phyloP scores from a whole-genome alignment of 805 yeast genomes.

The Komagataella populi region DNA sequence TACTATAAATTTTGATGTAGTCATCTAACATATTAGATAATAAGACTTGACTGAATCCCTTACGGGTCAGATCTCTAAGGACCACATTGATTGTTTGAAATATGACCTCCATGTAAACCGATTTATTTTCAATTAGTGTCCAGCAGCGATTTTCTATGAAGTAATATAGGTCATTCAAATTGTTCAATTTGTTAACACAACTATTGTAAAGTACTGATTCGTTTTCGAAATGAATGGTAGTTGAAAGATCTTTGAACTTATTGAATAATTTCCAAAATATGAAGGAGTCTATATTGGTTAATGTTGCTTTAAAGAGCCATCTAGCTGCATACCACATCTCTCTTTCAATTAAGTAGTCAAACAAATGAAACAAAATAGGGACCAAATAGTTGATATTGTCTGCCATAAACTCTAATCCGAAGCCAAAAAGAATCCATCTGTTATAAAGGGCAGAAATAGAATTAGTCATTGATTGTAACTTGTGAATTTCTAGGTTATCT shows the following conservation, averaged over 20 bases:
- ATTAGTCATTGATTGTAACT: not conserved
- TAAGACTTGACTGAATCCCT: not conserved
- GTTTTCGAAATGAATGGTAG: not conserved
- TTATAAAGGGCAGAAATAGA: not conserved
- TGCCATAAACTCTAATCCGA: slow-evolving; percentile 2
- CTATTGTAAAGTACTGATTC: not conserved
- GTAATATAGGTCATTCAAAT: not conserved
- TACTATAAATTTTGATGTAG: not conserved
- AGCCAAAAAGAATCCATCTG: slow-evolving; percentile 3
- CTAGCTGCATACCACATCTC: not conserved
- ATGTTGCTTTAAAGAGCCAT: not conserved
- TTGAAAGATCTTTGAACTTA: not conserved
- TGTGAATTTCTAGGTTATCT: not conserved
- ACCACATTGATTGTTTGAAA: not conserved
- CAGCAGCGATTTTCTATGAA: not conserved
- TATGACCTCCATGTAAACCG: not conserved
- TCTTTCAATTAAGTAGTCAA: slow-evolving; percentile 1
- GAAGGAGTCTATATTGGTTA: not conserved
- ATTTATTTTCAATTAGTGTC: not conserved
- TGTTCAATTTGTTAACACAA: not conserved
- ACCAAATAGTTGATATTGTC: slow-evolving; percentile 1
- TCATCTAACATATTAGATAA: not conserved
- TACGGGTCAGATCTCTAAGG: not conserved
- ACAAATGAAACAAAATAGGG: slow-evolving; percentile 3
- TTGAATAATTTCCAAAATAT: not conserved